Conservation (phyloP, 2,329 filamentous ascomycete genomes). For the Fusarium armeniacum region DNA sequence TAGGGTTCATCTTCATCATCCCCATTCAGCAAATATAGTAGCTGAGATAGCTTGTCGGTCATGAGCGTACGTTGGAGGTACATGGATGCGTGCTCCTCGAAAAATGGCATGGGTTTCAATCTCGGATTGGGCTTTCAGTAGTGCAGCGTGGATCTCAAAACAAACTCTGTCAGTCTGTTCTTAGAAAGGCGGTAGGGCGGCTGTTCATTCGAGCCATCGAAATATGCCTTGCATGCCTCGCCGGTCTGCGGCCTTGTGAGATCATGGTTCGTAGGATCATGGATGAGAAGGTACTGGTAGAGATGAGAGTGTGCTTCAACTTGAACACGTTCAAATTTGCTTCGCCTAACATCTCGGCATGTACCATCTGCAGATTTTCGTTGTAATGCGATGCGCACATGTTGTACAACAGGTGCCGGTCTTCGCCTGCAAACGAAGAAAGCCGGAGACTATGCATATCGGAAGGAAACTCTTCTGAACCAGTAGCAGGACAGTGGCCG, state of each 20-base stretch:
- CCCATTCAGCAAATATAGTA: neutral
- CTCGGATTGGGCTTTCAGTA: neutral
- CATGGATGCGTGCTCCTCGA: too few relatives aligned
- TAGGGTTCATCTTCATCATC: neutral
- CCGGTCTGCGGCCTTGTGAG: neutral
- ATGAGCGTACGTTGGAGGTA: too few relatives aligned
- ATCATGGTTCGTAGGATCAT: neutral
- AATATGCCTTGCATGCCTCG: neutral
- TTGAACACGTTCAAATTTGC: too few relatives aligned
- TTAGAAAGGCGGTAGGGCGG: neutral
- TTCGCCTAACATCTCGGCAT: too few relatives aligned
- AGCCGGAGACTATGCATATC: neutral
- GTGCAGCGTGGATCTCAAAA: neutral
- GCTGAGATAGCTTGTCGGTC: neutral
- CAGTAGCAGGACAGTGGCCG: neutral
- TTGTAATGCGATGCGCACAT: too few relatives aligned
- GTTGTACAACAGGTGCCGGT: too few relatives aligned
- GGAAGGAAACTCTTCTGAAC: neutral
- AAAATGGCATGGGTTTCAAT: neutral
- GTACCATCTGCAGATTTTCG: too few relatives aligned
- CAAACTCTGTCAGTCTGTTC: neutral
- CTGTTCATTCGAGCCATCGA: neutral
- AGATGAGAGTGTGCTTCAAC: too few relatives aligned
- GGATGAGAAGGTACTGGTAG: neutral
- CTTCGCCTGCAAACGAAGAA: neutral